Evolutionary conservation across 768 basidiomycete species (phyloP).

Genomic region (Boletus huronensis): DNA sequence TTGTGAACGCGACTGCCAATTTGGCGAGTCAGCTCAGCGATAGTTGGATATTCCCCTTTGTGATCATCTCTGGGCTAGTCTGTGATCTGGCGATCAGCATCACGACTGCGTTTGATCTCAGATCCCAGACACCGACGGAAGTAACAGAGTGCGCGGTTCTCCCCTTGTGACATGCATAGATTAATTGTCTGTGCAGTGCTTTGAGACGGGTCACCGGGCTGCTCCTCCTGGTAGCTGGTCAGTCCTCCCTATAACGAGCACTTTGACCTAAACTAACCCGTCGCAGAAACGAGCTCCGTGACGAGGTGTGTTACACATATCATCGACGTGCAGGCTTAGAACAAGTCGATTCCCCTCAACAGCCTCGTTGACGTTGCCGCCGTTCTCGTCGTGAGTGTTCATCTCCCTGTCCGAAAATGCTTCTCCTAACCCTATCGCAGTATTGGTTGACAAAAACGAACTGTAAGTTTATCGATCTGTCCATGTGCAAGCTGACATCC

Average conservation of each 20-base stretch:
- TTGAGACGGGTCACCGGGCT: slow-evolving; percentile 2
- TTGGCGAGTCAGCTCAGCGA: slow-evolving; percentile 10
- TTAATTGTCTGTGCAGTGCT: slow-evolving; percentile 1
- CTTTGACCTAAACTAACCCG: neutral
- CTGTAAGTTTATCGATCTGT: neutral
- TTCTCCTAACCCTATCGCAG: neutral
- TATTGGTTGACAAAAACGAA: slow-evolving; percentile 16
- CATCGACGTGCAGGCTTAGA: neutral
- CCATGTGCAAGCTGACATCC: neutral
- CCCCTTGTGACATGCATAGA: neutral
- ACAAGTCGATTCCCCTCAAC: neutral
- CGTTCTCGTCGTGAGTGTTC: slow-evolving; percentile 12
- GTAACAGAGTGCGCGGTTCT: slow-evolving; percentile 5
- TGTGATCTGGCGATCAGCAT: slow-evolving; percentile 18
- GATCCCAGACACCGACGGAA: neutral
- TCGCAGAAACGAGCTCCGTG: slow-evolving; percentile 14
- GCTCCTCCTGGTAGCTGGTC: slow-evolving; percentile 8
- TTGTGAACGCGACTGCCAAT: neutral
- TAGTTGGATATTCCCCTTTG: slow-evolving; percentile 20
- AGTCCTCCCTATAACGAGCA: neutral
- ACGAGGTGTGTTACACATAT: slow-evolving; percentile 8
- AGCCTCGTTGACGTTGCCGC: slow-evolving; percentile 10
- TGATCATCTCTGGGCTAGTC: slow-evolving; percentile 12
- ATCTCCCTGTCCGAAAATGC: neutral
- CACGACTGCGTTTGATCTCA: slow-evolving; percentile 7